Base-by-base conservation (phyloP, 257 asterid species). In the Solanum chiquidenum region DNA sequence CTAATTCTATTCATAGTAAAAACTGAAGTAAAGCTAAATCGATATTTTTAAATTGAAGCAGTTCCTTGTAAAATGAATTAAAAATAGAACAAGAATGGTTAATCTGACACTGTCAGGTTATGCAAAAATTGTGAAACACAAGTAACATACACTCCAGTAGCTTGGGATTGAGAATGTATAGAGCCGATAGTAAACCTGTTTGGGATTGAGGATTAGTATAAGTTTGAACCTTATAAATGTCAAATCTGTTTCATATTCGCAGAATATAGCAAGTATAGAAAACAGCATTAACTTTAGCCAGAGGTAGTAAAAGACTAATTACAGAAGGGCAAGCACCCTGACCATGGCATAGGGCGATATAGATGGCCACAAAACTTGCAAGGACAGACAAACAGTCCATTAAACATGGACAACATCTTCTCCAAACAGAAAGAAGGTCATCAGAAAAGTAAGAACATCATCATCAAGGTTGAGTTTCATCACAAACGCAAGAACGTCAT, bases 311-410 rank as follows among this genome's bases (percentile, higher is more conserved):
- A 29, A 49, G 44, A 52, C 44, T 82, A 82, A 82, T 49, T 49
- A 82, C 86, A 49, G 31, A 80, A 40, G 44, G 20, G 44, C 31
- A 82, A 31, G 21, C 62, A 52, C 88, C 88, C 46, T 68, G 89
- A 92, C 87, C n/a, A 90, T 84, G 21, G 91, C 90, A 9, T 83
- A 90, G n/a, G 89, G 90, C 91, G 29, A 93, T 93, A 76, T 92
- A 93, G 58, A 91, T 91, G 62, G 94, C 96, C 76, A 93, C 91
- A 84, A 80, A 27, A 83, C 89, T 90, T 16, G 95, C 89, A 38
- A 94, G 91, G 5, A 91, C 93, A 35, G 95, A 94, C 33, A 93
- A 83, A 29, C 88, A 92, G 23, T 93, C 74, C 95, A 94, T 91
- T 90, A 91, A 91, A 84, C 85, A 91, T 84, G 5, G 94, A 92